A percentile compares a stretch with the other conserved stretches of the same genome.
phyloP scores from a whole-genome alignment of 2,329 filamentous ascomycete genomes.

The Pestalotiopsis fici region DNA sequence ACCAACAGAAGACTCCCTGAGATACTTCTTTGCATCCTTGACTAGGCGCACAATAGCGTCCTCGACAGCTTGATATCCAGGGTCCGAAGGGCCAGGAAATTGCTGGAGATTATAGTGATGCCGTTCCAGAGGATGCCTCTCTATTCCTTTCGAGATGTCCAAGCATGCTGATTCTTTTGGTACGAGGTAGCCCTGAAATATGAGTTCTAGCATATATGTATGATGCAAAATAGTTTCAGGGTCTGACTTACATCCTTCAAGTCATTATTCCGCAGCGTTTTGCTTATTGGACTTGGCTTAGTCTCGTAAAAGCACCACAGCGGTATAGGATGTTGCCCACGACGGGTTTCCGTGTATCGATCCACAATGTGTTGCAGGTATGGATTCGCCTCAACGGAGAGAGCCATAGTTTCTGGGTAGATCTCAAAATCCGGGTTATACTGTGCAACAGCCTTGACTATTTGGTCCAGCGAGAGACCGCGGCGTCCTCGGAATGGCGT shows the following conservation, averaged over 20 bases:
- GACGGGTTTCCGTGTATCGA: not conserved
- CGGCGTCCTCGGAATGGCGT: not conserved
- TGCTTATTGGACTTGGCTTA: not conserved
- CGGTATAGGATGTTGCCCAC: not conserved
- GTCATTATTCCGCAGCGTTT: not conserved
- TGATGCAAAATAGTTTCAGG: not conserved
- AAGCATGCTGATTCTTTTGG: slow-evolving; percentile 1
- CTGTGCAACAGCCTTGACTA: not conserved
- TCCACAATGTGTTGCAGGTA: not conserved
- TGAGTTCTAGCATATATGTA: not conserved
- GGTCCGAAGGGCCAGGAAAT: not conserved
- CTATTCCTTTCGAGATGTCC: not conserved
- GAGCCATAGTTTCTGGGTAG: not conserved
- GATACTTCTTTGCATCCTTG: not conserved
- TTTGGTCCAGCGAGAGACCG: not conserved
- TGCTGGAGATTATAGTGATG: not conserved
- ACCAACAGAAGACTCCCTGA: too few relatives aligned
- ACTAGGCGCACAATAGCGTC: not conserved
- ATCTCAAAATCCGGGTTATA: not conserved
- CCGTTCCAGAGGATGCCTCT: not conserved
- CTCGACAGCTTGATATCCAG: not conserved
- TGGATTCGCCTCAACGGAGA: not conserved
- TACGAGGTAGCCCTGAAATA: not conserved
- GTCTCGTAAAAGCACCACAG: not conserved
- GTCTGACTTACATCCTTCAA: not conserved